Evolutionary conservation across 768 basidiomycete species (phyloP).

Genomic region (Chiua virens): DNA sequence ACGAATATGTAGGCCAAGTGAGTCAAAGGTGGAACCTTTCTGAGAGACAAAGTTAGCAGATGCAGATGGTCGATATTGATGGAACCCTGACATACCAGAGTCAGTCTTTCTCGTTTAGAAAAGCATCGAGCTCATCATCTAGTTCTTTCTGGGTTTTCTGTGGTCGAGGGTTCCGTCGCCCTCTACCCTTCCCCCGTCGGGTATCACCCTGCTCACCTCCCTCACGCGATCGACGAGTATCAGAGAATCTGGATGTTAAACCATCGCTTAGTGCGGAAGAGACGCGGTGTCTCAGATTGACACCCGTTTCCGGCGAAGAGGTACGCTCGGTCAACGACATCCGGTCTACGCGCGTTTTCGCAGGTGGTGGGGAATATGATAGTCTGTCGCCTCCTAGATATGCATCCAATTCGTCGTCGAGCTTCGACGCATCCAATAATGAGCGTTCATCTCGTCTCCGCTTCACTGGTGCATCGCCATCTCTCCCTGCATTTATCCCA

Average conservation of each 20-base stretch:
- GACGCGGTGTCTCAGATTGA: slow-evolving; percentile 45
- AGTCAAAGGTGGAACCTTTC: neutral
- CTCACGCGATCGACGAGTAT: slow-evolving; percentile 19
- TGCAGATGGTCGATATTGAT: neutral
- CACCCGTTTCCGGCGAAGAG: slow-evolving; percentile 42
- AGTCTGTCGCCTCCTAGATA: slow-evolving; percentile 54
- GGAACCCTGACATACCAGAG: slow-evolving; percentile 5
- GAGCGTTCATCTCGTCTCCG: slow-evolving; percentile 36
- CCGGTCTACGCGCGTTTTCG: slow-evolving; percentile 70
- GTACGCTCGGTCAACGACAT: slow-evolving; percentile 61
- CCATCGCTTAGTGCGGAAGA: slow-evolving; percentile 35
- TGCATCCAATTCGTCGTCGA: slow-evolving; percentile 70
- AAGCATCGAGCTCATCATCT: slow-evolving; percentile 82
- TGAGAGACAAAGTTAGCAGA: slow-evolving; percentile 5
- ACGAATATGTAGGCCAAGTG: neutral
- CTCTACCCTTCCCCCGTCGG: slow-evolving; percentile 31
- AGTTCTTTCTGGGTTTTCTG: slow-evolving; percentile 72
- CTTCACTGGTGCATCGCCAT: slow-evolving; percentile 40
- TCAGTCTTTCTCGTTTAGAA: slow-evolving; percentile 54
- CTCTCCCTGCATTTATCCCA: slow-evolving; percentile 64
- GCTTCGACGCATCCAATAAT: slow-evolving; percentile 38
- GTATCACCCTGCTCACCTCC: slow-evolving; percentile 26
- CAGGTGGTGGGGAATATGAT: slow-evolving; percentile 48
- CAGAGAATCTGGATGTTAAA: slow-evolving; percentile 16
- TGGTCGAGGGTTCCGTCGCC: slow-evolving; percentile 42